Evolutionary conservation across 2,329 filamentous ascomycete genomes (phyloP).

Genomic region (Parafenestella ontariensis): DNA sequence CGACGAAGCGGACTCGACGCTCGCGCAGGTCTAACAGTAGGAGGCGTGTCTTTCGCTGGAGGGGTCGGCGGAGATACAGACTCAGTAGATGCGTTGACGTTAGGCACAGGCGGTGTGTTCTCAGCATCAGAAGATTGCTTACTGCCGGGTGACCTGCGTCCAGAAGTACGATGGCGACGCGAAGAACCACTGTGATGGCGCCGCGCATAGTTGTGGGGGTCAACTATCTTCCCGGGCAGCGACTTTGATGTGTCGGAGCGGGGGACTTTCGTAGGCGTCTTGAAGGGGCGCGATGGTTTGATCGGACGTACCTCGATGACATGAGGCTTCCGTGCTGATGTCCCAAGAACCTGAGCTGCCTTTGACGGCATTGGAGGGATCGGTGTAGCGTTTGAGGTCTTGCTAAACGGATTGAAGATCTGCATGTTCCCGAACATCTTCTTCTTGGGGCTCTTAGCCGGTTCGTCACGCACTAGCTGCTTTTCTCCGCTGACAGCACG

Average conservation of each 20-base stretch:
- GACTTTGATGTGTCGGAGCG: constrained; percentile 37
- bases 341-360: constrained; percentile 47
- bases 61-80: constrained; percentile 48
- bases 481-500: constrained; percentile 20
- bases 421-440: constrained; percentile 45
- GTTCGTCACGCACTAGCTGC: constrained; percentile 12
- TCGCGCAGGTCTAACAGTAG: constrained; percentile 16
- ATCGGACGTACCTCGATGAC: constrained; percentile 21
- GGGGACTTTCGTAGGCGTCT: constrained; percentile 19
- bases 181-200: constrained; percentile 5
- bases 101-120: constrained; percentile 1
- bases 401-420: constrained; percentile 35
- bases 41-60: constrained; percentile 55
- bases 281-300: constrained; percentile 13
- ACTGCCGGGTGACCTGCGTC: constrained; percentile 15
- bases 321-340: constrained; percentile 21
- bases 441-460: constrained; percentile 50
- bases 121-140: constrained; percentile 8
- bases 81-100: constrained; percentile 12
- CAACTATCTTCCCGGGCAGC: constrained; percentile 27
- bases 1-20: constrained; percentile 27
- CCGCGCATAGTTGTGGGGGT: constrained; percentile 17
- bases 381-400: constrained; percentile 10
- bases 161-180: constrained; percentile 4
- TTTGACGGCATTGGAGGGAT: constrained; percentile 30